Conservation (phyloP, 2,329 filamentous ascomycete species). For the Fusarium sulawesiense region DNA sequence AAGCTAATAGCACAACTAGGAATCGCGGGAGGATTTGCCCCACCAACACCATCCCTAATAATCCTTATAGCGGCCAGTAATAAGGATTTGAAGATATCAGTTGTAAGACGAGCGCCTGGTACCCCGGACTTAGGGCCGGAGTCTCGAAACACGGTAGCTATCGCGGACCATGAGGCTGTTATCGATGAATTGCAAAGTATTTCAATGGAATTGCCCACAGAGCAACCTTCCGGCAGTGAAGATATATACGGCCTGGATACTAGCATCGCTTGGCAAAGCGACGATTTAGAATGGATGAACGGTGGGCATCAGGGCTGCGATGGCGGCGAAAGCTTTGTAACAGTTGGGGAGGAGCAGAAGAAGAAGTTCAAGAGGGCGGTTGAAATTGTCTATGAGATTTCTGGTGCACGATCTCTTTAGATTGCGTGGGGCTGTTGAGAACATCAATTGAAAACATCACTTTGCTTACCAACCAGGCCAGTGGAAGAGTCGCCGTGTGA, state of each 20-base stretch:
- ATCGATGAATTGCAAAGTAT: not conserved
- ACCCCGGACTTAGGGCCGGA: fast-evolving
- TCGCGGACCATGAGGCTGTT: not conserved
- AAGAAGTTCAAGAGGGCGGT: not conserved
- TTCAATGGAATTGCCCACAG: fast-evolving
- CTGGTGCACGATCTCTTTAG: no score
- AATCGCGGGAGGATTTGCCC: not conserved
- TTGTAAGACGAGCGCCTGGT: not conserved
- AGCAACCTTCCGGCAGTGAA: not conserved
- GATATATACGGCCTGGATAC: not conserved
- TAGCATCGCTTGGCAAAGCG: not conserved
- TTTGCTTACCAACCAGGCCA: no score
- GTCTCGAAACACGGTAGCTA: fast-evolving
- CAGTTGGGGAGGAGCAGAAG: fast-evolving
- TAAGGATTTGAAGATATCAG: not conserved
- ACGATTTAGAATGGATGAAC: not conserved
- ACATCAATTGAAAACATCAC: no score
- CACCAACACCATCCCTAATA: no score
- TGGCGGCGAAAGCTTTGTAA: not conserved
- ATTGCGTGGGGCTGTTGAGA: no score
- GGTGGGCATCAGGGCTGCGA: not conserved
- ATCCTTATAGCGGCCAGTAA: no score
- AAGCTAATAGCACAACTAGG: not conserved
- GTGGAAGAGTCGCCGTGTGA: no score
- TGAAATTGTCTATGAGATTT: not conserved